A percentile compares a stretch with the other conserved stretches of the same genome.
phyloP scores from a whole-genome alignment of 345 rosid genomes.

The Salix suchowensis region DNA sequence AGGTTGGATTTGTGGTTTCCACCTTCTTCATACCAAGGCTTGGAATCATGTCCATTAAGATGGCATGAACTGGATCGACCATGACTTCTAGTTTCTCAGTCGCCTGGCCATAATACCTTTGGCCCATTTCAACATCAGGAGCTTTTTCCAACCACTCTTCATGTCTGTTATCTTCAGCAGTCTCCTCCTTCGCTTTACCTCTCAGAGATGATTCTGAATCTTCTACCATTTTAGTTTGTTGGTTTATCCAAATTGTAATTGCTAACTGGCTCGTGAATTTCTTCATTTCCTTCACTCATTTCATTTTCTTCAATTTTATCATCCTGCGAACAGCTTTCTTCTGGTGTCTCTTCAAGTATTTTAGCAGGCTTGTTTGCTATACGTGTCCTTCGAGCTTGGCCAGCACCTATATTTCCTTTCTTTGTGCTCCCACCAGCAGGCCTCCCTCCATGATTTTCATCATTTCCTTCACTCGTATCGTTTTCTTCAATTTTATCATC shows the following conservation, averaged over 20 bases:
- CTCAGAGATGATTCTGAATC: slow-evolving; percentile 20
- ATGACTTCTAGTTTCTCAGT: slow-evolving; percentile 16
- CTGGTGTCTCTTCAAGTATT: slow-evolving; percentile 47
- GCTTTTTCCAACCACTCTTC: slow-evolving; percentile 5
- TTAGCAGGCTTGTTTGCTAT: slow-evolving; percentile 52
- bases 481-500: slow-evolving; percentile 22
- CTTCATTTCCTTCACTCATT: slow-evolving; percentile 17
- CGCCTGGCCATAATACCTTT: slow-evolving; percentile 6
- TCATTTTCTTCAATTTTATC: slow-evolving; percentile 16
- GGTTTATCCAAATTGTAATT: slow-evolving; percentile 13
- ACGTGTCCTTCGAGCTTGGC: slow-evolving; percentile 36
- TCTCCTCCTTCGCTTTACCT: slow-evolving; percentile 27
- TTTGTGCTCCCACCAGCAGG: slow-evolving; percentile 39
- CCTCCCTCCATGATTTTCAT: slow-evolving; percentile 35
- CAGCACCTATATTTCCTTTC: slow-evolving; percentile 33
- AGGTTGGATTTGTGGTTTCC: slow-evolving; percentile 8
- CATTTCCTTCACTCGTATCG: slow-evolving; percentile 13
- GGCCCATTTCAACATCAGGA: slow-evolving; percentile 10
- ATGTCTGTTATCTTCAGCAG: slow-evolving; percentile 12
- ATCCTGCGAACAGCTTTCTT: slow-evolving; percentile 36
- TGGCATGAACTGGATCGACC: slow-evolving; percentile 79
- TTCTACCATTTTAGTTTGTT: slow-evolving; percentile 12
- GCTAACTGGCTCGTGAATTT: not conserved
- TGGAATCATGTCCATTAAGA: slow-evolving; percentile 83
- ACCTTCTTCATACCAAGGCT: slow-evolving; percentile 50